Evolutionary conservation across 2,329 filamentous ascomycete species (phyloP).

Genomic region (Elsinoe australis): DNA sequence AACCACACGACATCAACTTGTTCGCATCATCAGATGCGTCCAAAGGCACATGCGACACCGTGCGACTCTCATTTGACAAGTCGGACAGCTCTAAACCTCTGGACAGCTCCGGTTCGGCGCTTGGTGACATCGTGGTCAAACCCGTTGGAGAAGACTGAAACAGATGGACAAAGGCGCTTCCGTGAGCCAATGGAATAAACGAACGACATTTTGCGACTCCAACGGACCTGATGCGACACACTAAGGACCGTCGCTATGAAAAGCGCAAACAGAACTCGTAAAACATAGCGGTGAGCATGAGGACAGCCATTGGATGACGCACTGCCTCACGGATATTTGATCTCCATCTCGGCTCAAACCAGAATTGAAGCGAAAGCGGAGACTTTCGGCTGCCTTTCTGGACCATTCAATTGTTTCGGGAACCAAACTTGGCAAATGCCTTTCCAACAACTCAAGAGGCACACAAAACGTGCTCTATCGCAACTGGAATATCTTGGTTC

Average conservation of each 20-base stretch:
- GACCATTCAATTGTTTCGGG: constrained; percentile 8
- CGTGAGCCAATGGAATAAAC: not conserved
- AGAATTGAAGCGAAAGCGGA: constrained; percentile 16
- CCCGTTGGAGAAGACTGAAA: constrained; percentile 13
- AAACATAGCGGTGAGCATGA: constrained; percentile 8
- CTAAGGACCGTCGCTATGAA: not conserved
- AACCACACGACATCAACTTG: constrained; percentile 7
- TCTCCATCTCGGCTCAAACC: constrained; percentile 14
- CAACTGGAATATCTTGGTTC: constrained; percentile 16
- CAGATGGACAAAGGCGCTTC: constrained; percentile 15
- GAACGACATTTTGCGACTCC: constrained; percentile 4
- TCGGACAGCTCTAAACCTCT: too few relatives aligned
- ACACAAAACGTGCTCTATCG: not conserved
- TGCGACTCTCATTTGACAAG: too few relatives aligned
- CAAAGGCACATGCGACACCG: not conserved
- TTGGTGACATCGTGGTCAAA: not conserved
- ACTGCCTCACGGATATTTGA: constrained; percentile 13
- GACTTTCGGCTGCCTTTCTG: constrained; percentile 11
- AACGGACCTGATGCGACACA: constrained; percentile 4
- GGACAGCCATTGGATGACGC: constrained; percentile 13
- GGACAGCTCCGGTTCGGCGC: not conserved
- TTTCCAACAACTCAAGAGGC: not conserved
- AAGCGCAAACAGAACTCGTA: not conserved
- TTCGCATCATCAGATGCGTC: not conserved
- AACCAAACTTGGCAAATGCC: constrained; percentile 10